These are phyloP conservation scores for Blastobotrys serpentis DNA, from an alignment of 1,139 yeast genomes.

Conservation along the genomic window DNA sequence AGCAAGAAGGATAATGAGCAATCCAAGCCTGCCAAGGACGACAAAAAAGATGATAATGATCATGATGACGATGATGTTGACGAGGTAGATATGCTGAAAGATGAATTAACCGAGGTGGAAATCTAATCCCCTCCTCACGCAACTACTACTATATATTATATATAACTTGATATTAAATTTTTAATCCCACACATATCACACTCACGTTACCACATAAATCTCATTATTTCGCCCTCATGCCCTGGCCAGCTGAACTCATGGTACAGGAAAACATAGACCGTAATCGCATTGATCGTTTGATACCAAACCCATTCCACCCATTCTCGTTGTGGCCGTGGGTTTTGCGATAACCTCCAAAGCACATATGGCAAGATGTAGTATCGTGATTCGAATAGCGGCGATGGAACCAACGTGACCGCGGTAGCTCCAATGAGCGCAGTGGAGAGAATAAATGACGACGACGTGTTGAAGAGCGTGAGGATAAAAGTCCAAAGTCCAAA, in stretches of 20 bases:
- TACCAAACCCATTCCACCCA: constrained; percentile 62
- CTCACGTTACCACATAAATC: constrained; percentile 94
- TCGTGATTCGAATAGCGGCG: constrained; percentile 91
- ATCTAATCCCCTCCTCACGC: constrained; percentile 19
- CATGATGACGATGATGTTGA: constrained; percentile 24
- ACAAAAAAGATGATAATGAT: constrained; percentile 18
- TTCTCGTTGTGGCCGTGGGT: constrained; percentile 38
- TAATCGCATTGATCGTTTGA: constrained; percentile 50
- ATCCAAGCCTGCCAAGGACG: constrained; percentile 6
- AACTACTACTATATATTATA: not conserved
- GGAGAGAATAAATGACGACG: constrained; percentile 15
- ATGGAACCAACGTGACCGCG: constrained; percentile 67
- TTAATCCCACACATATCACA: too few relatives aligned
- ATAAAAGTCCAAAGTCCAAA: constrained; percentile 50
- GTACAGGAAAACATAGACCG: constrained; percentile 56
- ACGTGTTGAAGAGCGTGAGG: constrained; percentile 25
- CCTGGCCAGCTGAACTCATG: constrained; percentile 69
- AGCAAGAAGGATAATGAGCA: not conserved
- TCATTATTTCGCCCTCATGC: constrained; percentile 57
- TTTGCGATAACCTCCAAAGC: constrained; percentile 53
- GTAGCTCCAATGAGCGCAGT: constrained; percentile 53
- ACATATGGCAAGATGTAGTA: constrained; percentile 82
- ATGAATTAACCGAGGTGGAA: constrained; percentile 28
- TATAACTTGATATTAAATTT: too few relatives aligned
- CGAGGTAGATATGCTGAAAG: constrained; percentile 26